Evolutionary conservation across 1,139 yeast species (phyloP).

Genomic region (Wickerhamomyces sp.): DNA sequence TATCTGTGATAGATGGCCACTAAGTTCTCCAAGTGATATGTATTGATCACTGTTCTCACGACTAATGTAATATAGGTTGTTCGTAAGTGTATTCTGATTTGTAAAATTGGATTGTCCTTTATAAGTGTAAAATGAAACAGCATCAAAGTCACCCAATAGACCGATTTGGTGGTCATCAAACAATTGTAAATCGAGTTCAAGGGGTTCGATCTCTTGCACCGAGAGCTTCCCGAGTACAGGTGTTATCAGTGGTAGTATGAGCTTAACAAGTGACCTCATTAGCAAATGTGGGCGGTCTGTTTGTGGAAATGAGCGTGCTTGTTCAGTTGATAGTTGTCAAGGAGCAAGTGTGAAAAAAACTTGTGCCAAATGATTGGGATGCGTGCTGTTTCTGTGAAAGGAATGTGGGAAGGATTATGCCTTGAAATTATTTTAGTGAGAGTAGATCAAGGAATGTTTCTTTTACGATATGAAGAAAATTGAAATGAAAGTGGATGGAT

Average conservation of each 20-base stretch:
- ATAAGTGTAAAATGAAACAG: conserved; percentile 52
- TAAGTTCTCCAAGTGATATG: conserved; percentile 13
- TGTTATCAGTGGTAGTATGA: conserved; percentile 5
- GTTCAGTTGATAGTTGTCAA: no score
- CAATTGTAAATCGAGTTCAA: conserved; percentile 20
- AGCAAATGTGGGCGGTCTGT: neutral
- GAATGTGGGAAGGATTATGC: no score
- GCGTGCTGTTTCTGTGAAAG: no score
- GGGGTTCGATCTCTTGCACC: conserved; percentile 10
- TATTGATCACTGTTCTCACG: conserved; percentile 15
- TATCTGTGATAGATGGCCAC: conserved; percentile 24
- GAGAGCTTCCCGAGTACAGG: conserved; percentile 8
- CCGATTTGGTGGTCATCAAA: conserved; percentile 42
- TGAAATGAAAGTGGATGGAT: no score
- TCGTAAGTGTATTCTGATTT: conserved; percentile 16
- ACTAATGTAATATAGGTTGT: conserved; percentile 22
- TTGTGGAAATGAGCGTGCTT: neutral
- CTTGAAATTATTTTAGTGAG: no score
- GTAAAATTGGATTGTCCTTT: conserved; percentile 45
- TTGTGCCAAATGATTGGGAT: no score
- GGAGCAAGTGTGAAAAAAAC: no score
- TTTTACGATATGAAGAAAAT: no score
- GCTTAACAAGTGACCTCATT: neutral
- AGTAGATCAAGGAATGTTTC: no score
- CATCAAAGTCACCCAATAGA: conserved; percentile 60